Conservation (phyloP, 75 land plant genomes). For the Picea glauca region DNA sequence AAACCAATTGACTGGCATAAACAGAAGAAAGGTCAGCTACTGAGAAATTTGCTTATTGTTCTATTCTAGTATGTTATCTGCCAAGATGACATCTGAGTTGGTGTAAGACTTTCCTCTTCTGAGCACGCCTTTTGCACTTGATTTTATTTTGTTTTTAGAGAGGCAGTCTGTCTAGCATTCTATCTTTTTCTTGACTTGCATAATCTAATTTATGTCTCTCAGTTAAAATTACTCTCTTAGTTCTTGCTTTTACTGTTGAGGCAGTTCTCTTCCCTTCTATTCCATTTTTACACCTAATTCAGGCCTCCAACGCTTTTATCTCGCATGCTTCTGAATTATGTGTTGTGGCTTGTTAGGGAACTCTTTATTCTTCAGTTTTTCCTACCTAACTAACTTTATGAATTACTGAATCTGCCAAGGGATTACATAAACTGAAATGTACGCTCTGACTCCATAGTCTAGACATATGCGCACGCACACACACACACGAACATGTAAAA, state of each 20-base stretch:
- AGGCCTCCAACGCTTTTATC: background rate
- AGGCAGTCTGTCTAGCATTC: too few species aligned
- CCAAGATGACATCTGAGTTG: too few species aligned
- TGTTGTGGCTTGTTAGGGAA: background rate
- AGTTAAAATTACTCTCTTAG: background rate
- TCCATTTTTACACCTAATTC: background rate
- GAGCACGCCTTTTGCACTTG: too few species aligned
- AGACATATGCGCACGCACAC: too few species aligned
- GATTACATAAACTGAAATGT: background rate
- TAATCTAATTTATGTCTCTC: background rate
- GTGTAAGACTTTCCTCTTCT: too few species aligned
- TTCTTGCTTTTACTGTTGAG: background rate
- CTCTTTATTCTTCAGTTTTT: background rate
- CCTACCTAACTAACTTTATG: background rate
- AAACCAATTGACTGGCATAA: too few species aligned
- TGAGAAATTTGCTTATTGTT: too few species aligned
- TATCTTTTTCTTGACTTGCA: conserved; percentile 1
- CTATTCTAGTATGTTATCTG: too few species aligned
- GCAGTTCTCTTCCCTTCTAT: background rate
- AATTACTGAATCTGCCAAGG: background rate
- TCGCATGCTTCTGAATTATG: background rate
- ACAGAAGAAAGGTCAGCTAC: too few species aligned
- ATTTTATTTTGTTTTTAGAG: too few species aligned
- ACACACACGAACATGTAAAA: background rate
- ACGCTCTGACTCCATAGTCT: background rate